Conservation (phyloP, 495 filamentous ascomycete species). For the Delitschia confertaspora region DNA sequence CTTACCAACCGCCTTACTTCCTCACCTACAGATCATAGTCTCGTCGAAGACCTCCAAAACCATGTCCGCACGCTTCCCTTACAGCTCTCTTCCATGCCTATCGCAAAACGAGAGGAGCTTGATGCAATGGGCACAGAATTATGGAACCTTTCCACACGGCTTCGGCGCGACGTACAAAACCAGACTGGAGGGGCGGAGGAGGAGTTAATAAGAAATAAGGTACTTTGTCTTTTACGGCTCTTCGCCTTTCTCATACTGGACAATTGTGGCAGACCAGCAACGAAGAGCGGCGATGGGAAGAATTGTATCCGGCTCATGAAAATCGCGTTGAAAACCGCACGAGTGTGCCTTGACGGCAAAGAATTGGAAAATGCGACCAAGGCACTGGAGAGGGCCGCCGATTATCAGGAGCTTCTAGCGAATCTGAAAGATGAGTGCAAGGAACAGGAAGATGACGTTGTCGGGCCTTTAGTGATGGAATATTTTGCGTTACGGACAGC, state of each 20-base stretch:
- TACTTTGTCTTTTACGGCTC: constrained; percentile 44
- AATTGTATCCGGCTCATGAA: constrained; percentile 48
- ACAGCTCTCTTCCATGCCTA: constrained; percentile 11
- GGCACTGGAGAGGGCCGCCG: constrained; percentile 54
- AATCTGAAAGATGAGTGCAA: constrained; percentile 28
- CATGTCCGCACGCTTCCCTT: constrained; percentile 25
- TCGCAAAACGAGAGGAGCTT: constrained; percentile 38
- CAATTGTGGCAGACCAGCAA: constrained; percentile 35
- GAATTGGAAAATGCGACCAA: constrained; percentile 49
- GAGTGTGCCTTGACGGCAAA: constrained; percentile 51
- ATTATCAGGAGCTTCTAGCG: constrained; percentile 51
- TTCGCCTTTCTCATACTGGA: constrained; percentile 66
- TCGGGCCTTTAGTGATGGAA: constrained; percentile 43
- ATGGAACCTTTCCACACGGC: constrained; percentile 59
- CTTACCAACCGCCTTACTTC: constrained; percentile 6
- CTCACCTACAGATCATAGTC: constrained; percentile 10
- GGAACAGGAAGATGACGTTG: constrained; percentile 31
- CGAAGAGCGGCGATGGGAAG: constrained; percentile 19
- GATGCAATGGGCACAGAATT: constrained; percentile 47
- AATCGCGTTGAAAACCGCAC: constrained; percentile 56
- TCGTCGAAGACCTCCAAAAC: constrained; percentile 22
- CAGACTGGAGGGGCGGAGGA: constrained; percentile 2
- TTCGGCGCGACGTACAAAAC: constrained; percentile 31
- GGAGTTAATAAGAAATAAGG: not conserved
- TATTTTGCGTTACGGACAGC: constrained; percentile 63